A percentile compares a stretch with the other conserved stretches of the same genome.
phyloP scores from a whole-genome alignment of 106 monocot genomes.

The Phalaenopsis aphrodite region DNA sequence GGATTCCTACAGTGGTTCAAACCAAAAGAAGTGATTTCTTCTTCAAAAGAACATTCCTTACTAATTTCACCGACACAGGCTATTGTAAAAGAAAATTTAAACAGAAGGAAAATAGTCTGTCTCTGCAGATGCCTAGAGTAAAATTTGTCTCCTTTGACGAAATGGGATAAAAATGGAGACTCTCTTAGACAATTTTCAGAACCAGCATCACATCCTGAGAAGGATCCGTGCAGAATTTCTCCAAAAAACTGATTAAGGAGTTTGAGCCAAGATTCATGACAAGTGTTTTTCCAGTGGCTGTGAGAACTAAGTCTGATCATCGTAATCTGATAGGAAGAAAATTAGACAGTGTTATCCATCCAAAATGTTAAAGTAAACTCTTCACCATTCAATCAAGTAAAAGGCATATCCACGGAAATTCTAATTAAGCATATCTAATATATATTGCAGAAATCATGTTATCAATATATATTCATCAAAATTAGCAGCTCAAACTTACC shows the following conservation, averaged over 20 bases:
- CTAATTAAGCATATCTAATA: not conserved
- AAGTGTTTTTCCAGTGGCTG: conserved; percentile 22
- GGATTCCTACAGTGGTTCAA: conserved; percentile 17
- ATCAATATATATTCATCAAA: conserved; percentile 3
- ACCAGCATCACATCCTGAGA: conserved; percentile 22
- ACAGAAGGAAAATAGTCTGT: conserved; percentile 48
- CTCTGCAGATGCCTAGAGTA: conserved; percentile 55
- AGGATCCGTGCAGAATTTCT: conserved; percentile 44
- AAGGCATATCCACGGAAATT: not conserved
- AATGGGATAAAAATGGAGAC: conserved; percentile 61
- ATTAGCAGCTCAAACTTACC: conserved; percentile 20
- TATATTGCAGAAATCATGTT: not conserved
- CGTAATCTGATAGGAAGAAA: conserved; percentile 38
- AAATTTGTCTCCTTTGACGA: conserved; percentile 16
- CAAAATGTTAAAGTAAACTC: not conserved
- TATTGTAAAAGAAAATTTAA: conserved; percentile 62
- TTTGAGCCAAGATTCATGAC: conserved; percentile 38
- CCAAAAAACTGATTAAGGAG: conserved; percentile 54
- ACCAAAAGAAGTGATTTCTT: conserved; percentile 6
- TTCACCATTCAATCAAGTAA: not conserved
- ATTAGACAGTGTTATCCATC: not conserved
- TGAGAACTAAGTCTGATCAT: conserved; percentile 68
- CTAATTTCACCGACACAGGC: conserved; percentile 11
- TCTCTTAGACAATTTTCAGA: conserved; percentile 42
- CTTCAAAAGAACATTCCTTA: conserved; percentile 24